Evolutionary conservation across 495 filamentous ascomycete species (phyloP), one percentile per base, ranked within the genome.

Genomic region (Aspergillus bridgeri): DNA sequence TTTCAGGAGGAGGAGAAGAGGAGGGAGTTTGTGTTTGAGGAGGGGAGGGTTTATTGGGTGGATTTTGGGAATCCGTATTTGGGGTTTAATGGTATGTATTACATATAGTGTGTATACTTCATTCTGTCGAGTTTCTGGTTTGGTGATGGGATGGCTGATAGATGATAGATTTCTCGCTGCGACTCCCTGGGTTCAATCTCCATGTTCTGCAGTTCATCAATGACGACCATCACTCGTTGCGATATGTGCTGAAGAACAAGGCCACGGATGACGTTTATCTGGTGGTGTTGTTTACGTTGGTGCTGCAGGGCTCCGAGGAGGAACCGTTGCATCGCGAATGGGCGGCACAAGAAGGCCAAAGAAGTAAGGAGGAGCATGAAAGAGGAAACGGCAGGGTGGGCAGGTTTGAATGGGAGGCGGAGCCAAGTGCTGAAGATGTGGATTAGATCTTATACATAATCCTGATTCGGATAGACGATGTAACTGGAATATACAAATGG

Each of bases 61-160:
- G 93, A 97, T 71, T 97, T 98, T 71, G 94, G 86, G 63, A 97
- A 96, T 66, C 85, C 86, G n/a, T 96, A 92, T 76, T 67, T 98
- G 44, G 88, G 92, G 68, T 96, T 97, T 64, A 85, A 84, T 66
- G 80, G 85, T 86, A 58, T 51, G 73, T 71, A n/a, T n/a, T n/a
- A n/a, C n/a, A n/a, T n/a, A n/a, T n/a, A n/a, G n/a, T n/a, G n/a
- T n/a, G n/a, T n/a, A n/a, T n/a, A n/a, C n/a, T 46, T 48, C 20
- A 42, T 23, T 21, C 18, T 50, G 8, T 55, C 18, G 25, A 6
- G 17, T 21, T 22, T 42, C 23, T 48, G n/a, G 7, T 38, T 45
- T 25, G 33, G 3, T 21, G n/a, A 17, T 21, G 7, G 33, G 18
- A 3, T 33, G 42, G 19, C 23, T 56, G 23, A 42, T 53, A 44